phyloP scores from a whole-genome alignment of 2,329 filamentous ascomycete species.

The Neocucurbitaria cava region DNA sequence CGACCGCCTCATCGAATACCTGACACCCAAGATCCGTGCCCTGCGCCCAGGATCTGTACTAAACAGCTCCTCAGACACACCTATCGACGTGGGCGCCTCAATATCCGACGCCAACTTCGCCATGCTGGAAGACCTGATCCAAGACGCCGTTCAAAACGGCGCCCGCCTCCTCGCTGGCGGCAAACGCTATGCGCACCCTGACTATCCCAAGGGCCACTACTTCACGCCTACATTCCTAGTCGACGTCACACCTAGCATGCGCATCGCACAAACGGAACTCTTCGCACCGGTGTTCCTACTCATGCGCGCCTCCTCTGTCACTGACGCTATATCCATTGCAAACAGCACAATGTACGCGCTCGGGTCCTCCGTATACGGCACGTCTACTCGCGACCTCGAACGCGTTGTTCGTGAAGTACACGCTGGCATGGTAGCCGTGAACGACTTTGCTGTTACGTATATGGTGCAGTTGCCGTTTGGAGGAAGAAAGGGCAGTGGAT shows the following conservation, averaged over 20 bases:
- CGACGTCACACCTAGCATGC: slow-evolving; percentile 87
- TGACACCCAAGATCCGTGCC: slow-evolving; percentile 75
- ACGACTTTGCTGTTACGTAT: slow-evolving; percentile 94
- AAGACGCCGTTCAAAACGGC: slow-evolving; percentile 77
- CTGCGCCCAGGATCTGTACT: slow-evolving; percentile 78
- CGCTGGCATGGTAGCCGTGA: slow-evolving; percentile 91
- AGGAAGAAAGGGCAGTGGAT: slow-evolving; percentile 84
- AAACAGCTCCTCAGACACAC: slow-evolving; percentile 51
- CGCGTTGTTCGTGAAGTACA: slow-evolving; percentile 72
- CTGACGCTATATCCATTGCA: slow-evolving; percentile 75
- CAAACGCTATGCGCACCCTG: slow-evolving; percentile 72
- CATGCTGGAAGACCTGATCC: slow-evolving; percentile 77
- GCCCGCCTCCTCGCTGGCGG: slow-evolving; percentile 85
- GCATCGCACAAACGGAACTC: slow-evolving; percentile 86
- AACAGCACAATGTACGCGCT: slow-evolving; percentile 88
- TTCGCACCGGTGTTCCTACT: slow-evolving; percentile 91
- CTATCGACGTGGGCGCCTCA: slow-evolving; percentile 85
- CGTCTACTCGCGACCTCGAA: slow-evolving; percentile 64
- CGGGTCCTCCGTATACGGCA: slow-evolving; percentile 85
- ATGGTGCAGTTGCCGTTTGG: slow-evolving; percentile 95
- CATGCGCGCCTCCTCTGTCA: slow-evolving; percentile 73
- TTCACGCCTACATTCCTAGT: slow-evolving; percentile 89
- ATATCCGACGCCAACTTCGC: slow-evolving; percentile 80
- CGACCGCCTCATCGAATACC: slow-evolving; percentile 70
- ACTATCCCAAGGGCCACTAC: slow-evolving; percentile 82